These are phyloP conservation scores for Nitzschia inconspicua DNA, from an alignment of 108 stramenopile genomes.

Conservation along the genomic window DNA sequence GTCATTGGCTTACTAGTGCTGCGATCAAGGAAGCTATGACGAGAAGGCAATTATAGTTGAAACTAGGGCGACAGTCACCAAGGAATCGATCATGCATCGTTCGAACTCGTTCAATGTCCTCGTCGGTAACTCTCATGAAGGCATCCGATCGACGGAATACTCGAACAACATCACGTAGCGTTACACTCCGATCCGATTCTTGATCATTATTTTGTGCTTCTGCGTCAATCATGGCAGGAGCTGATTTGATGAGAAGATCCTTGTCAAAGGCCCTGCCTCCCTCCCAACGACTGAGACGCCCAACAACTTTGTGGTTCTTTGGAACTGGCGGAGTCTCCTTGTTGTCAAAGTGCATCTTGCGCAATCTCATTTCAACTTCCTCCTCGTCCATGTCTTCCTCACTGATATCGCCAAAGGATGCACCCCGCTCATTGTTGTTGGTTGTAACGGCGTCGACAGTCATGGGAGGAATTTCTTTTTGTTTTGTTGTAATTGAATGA, in stretches of 20 bases:
- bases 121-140: conserved; percentile 9
- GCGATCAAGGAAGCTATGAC: conserved; percentile 72
- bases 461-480: too few species aligned
- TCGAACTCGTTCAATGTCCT: conserved; percentile 20
- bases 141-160: conserved; percentile 1
- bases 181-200: neutral
- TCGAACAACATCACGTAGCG: neutral
- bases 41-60: conserved; percentile 51
- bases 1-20: too few species aligned
- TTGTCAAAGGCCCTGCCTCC: neutral
- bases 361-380: too few species aligned
- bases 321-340: too few species aligned
- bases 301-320: conserved; percentile 9
- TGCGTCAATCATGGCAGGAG: too few species aligned
- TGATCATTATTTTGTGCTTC: neutral
- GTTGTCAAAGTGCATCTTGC: too few species aligned
- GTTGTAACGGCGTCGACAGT: too few species aligned
- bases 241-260: too few species aligned
- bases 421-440: too few species aligned
- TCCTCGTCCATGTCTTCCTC: too few species aligned
- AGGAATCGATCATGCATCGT: conserved; percentile 27
- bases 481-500: too few species aligned
- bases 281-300: conserved; percentile 5
- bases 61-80: conserved; percentile 7
- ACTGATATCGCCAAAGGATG: too few species aligned